Conservation (phyloP, 345 rosid genomes). For the Acer negundo region DNA sequence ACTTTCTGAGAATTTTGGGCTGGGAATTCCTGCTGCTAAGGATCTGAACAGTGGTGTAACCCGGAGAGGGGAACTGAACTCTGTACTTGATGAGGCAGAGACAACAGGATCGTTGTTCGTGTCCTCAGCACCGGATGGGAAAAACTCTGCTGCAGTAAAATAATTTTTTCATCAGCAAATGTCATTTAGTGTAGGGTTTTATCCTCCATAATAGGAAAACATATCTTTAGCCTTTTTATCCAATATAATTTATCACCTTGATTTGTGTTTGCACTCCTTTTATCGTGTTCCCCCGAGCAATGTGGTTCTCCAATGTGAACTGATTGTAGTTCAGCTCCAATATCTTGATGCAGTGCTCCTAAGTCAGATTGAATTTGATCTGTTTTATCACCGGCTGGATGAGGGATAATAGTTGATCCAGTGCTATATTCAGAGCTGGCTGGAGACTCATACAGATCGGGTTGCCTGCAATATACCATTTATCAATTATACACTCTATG, state of each 20-base stretch:
- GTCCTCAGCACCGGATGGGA: constrained; percentile 43
- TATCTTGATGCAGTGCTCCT: constrained; percentile 39
- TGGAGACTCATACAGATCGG: constrained; percentile 77
- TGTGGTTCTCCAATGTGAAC: constrained; percentile 29
- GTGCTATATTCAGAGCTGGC: constrained; percentile 89
- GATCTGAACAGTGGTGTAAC: constrained; percentile 96
- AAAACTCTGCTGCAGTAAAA: constrained; percentile 37
- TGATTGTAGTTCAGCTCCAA: constrained; percentile 31
- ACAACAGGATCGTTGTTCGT: constrained; percentile 42
- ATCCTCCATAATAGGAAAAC: constrained; percentile 10
- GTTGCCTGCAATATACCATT: constrained; percentile 56
- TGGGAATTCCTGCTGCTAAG: constrained; percentile 95
- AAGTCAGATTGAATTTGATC: constrained; percentile 47
- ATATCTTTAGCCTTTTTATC: not conserved
- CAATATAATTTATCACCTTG: constrained; percentile 44
- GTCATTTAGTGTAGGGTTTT: not conserved
- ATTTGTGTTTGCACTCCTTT: constrained; percentile 38
- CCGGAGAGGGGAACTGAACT: constrained; percentile 78
- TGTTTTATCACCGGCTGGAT: constrained; percentile 40
- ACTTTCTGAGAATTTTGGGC: constrained; percentile 97
- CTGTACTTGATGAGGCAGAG: constrained; percentile 49
- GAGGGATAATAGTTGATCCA: constrained; percentile 64
- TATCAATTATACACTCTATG: constrained; percentile 21
- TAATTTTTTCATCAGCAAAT: constrained; percentile 23
- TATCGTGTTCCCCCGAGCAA: constrained; percentile 34